A percentile compares a stretch with the other conserved stretches of the same genome.
phyloP scores from a whole-genome alignment of 805 yeast species.

The Candida tallmaniae region DNA sequence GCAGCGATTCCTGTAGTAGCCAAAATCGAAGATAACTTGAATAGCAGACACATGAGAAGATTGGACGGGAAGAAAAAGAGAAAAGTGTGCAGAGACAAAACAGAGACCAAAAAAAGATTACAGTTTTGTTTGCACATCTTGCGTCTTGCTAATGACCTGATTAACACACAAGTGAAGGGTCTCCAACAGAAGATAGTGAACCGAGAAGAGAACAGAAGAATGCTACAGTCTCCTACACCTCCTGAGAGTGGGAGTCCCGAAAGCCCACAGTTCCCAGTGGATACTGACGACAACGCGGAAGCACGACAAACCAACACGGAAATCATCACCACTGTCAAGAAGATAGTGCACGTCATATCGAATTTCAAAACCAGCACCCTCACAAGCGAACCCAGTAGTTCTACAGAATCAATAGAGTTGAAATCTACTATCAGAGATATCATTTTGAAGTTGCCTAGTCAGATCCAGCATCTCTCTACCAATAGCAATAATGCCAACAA shows the following conservation, averaged over 20 bases:
- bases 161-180: constrained; percentile 60
- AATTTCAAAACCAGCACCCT: constrained; percentile 50
- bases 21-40: constrained; percentile 43
- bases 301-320: constrained; percentile 62
- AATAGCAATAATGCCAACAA: constrained; percentile 25
- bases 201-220: constrained; percentile 32
- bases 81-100: constrained; percentile 11
- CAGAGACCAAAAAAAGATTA: constrained; percentile 68
- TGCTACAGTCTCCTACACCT: constrained; percentile 9
- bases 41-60: constrained; percentile 28
- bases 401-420: constrained; percentile 19
- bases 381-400: constrained; percentile 49
- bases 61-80: constrained; percentile 15
- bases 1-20: constrained; percentile 53
- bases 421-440: constrained; percentile 77
- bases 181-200: constrained; percentile 50
- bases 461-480: constrained; percentile 40
- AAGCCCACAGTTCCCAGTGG: neutral
- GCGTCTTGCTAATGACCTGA: constrained; percentile 74
- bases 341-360: constrained; percentile 80
- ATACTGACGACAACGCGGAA: constrained; percentile 1
- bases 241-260: neutral
- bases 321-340: constrained; percentile 82
- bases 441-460: constrained; percentile 63
- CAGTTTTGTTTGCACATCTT: constrained; percentile 76